These are phyloP conservation scores for Mucor mucedo DNA, from an alignment of 371 early-diverging fungal genomes.

Conservation along the genomic window DNA sequence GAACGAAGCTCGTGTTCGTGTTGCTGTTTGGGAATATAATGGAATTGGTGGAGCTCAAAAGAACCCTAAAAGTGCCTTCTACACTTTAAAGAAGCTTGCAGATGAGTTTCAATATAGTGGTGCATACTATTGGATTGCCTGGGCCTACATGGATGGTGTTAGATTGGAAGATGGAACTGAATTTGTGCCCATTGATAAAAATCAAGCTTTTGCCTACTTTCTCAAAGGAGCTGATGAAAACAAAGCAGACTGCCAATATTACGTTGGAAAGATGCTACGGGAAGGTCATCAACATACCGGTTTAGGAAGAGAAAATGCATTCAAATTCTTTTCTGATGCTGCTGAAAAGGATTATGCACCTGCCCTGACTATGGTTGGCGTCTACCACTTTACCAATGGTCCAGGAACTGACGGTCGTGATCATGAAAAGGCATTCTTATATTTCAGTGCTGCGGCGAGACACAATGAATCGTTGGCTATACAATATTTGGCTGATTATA, in stretches of 20 bases:
- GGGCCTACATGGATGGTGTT: constrained; percentile 22
- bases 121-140: constrained; percentile 25
- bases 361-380: constrained; percentile 25
- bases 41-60: constrained; percentile 19
- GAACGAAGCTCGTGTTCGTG: constrained; percentile 20
- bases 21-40: constrained; percentile 28
- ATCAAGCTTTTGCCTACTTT: constrained; percentile 14
- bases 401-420: constrained; percentile 5
- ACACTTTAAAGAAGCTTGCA: constrained; percentile 18
- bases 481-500: constrained; percentile 29
- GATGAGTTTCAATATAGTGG: constrained; percentile 21
- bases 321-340: constrained; percentile 18
- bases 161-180: constrained; percentile 6
- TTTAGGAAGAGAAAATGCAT: constrained; percentile 12
- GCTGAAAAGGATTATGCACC: constrained; percentile 11
- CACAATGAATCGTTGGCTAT: constrained; percentile 22
- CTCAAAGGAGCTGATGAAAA: constrained; percentile 14
- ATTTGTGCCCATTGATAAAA: not conserved
- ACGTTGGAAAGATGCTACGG: constrained; percentile 23
- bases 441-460: constrained; percentile 25
- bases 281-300: constrained; percentile 3
- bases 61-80: constrained; percentile 15
- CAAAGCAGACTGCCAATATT: constrained; percentile 6
- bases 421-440: constrained; percentile 17
- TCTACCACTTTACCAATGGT: constrained; percentile 17